Conservation (phyloP, 1,139 yeast genomes). For the Geotrichum citri-aurantii region DNA sequence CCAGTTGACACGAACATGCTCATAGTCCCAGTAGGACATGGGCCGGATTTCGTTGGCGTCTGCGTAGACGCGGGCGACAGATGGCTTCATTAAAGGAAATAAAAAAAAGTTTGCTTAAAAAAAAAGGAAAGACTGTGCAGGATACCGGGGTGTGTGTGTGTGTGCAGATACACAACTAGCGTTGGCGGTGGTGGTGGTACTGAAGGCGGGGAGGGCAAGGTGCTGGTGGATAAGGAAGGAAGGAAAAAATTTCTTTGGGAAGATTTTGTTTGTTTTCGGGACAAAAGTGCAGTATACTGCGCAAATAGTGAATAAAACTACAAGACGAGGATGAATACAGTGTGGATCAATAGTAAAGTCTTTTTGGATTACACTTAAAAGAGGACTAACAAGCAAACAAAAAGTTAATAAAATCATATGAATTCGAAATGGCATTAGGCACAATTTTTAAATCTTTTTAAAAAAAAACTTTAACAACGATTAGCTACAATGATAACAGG, state of each 20-base stretch:
- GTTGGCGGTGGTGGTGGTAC: not conserved
- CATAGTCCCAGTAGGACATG: constrained; percentile 88
- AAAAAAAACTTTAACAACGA: no score
- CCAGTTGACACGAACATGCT: constrained; percentile 49
- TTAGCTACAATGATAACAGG: no score
- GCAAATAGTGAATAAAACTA: not conserved
- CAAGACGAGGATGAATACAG: no score
- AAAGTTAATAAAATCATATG: no score
- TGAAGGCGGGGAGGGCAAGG: not conserved
- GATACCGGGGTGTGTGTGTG: no score
- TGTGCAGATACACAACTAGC: not conserved
- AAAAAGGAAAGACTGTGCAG: not conserved
- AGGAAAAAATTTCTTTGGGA: constrained; percentile 1
- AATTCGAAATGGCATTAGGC: no score
- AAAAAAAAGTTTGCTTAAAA: not conserved
- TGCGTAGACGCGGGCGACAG: constrained; percentile 83
- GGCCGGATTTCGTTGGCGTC: constrained; percentile 79
- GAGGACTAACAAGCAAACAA: not conserved
- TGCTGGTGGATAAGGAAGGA: not conserved
- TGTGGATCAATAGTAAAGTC: no score
- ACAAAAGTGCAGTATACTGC: not conserved
- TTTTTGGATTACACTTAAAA: no score
- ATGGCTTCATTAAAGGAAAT: constrained; percentile 30
- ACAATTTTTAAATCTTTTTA: no score
- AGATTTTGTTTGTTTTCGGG: not conserved